A percentile compares a stretch with the other conserved stretches of the same genome.
Evolutionary conservation across 176 grass and related monocot genomes (phyloP).

Genomic region (Otatea glauca): DNA sequence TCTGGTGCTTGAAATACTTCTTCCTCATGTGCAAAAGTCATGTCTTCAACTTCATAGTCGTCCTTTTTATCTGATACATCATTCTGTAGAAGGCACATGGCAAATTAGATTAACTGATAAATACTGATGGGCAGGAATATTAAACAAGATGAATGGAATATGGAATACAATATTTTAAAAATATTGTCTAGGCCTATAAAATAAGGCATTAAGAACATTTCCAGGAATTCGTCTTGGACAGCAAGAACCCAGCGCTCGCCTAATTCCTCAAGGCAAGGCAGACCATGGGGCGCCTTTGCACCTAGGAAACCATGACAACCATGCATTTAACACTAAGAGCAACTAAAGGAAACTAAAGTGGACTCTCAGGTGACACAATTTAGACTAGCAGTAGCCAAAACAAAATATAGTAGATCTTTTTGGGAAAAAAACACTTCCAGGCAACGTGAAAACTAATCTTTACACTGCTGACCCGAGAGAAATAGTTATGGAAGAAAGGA

Average conservation of each 20-base stretch:
- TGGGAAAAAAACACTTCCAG: slow-evolving; percentile 5
- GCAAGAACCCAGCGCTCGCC: not conserved
- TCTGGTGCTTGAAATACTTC: slow-evolving; percentile 67
- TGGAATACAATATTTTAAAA: slow-evolving; percentile 3
- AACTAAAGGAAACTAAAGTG: slow-evolving; percentile 19
- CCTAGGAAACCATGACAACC: not conserved
- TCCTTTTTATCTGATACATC: slow-evolving; percentile 50
- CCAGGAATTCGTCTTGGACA: not conserved
- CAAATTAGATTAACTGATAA: not conserved
- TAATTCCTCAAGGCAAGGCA: not conserved
- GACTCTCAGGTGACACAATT: not conserved
- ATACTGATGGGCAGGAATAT: not conserved
- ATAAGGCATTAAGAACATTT: slow-evolving; percentile 29
- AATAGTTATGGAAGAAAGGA: not conserved
- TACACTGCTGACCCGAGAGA: not conserved
- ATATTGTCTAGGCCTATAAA: not conserved
- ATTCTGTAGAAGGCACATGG: slow-evolving; percentile 55
- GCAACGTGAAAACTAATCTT: not conserved
- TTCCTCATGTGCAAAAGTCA: slow-evolving; percentile 83
- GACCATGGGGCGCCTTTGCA: not conserved
- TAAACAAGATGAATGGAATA: slow-evolving; percentile 7
- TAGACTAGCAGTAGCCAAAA: not conserved
- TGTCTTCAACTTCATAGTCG: slow-evolving; percentile 69
- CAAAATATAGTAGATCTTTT: slow-evolving; percentile 13
- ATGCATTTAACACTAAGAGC: not conserved